Conservation (phyloP, 495 filamentous ascomycete genomes). For the Cairneyella variabilis region DNA sequence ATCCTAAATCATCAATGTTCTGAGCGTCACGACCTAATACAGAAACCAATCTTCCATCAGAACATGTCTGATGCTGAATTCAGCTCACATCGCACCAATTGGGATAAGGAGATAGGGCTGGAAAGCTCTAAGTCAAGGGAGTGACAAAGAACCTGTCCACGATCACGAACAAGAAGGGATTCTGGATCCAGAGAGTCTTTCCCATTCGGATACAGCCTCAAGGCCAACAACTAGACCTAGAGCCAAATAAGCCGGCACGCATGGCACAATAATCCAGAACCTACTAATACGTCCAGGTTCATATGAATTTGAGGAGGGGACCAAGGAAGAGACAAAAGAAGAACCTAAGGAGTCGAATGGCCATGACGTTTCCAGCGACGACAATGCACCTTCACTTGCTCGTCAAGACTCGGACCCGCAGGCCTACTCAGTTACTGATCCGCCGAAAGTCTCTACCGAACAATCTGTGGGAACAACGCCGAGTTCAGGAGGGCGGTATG, state of each 20-base stretch:
- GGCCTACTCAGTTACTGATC: background rate
- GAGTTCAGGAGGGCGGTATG: background rate
- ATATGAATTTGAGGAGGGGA: background rate
- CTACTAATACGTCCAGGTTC: background rate
- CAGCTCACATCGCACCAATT: no score
- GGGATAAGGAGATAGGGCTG: no score
- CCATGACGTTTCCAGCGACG: background rate
- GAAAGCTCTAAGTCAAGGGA: no score
- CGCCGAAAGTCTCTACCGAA: background rate
- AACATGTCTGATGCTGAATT: no score
- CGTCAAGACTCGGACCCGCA: background rate
- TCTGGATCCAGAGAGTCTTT: background rate
- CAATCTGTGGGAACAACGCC: background rate
- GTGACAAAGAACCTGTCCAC: no score
- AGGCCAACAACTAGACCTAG: background rate
- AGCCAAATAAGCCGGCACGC: background rate
- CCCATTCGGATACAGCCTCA: background rate
- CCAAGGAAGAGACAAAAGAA: background rate
- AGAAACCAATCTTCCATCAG: no score
- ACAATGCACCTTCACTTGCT: background rate
- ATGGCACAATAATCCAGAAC: background rate
- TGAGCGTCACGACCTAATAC: no score
- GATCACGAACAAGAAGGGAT: no score
- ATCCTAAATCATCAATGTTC: no score
- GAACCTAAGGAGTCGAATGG: background rate